phyloP scores from a whole-genome alignment of 1,284 basidiomycete species.

The Schizopora paradoxa region DNA sequence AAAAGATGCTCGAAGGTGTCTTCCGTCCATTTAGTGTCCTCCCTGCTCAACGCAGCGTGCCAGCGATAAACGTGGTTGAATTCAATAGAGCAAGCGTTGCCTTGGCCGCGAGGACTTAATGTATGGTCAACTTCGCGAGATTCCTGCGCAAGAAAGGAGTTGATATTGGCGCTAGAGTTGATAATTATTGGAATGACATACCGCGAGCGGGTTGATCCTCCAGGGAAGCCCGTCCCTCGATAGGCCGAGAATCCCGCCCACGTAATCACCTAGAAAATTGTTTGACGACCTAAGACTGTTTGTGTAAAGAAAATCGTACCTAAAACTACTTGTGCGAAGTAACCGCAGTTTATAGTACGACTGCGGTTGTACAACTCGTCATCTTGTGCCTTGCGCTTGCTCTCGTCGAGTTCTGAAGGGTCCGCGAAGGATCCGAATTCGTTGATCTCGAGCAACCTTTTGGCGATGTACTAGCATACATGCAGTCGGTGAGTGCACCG shows the following conservation, averaged over 20 bases:
- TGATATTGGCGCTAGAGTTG: too few relatives aligned
- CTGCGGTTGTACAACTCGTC: conserved; percentile 80
- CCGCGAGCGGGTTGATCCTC: conserved; percentile 48
- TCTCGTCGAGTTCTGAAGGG: conserved; percentile 33
- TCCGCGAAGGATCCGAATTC: conserved; percentile 58
- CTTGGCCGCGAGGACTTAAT: conserved; percentile 23
- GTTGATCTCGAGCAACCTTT: conserved; percentile 73
- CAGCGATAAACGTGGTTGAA: conserved; percentile 47
- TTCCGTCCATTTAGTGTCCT: conserved; percentile 40
- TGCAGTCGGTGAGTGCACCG: conserved; percentile 1
- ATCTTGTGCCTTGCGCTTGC: conserved; percentile 53
- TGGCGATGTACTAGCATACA: conserved; percentile 63
- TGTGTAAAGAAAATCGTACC: background rate
- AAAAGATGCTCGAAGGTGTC: conserved; percentile 31
- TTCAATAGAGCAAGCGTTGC: conserved; percentile 41
- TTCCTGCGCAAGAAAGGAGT: too few relatives aligned
- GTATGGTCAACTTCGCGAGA: conserved; percentile 17
- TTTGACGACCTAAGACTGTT: background rate
- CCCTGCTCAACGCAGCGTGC: conserved; percentile 35
- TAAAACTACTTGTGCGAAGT: conserved; percentile 45
- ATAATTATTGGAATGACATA: conserved; percentile 11
- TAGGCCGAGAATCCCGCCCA: conserved; percentile 68
- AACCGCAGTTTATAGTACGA: conserved; percentile 70
- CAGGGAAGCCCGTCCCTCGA: conserved; percentile 64
- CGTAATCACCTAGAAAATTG: conserved; percentile 62